Percentiles rank a stretch among this genome's conserved stretches.
Evolutionary conservation across 306 rosid genomes (phyloP).

Genomic region (Prinsepia uniflora): DNA sequence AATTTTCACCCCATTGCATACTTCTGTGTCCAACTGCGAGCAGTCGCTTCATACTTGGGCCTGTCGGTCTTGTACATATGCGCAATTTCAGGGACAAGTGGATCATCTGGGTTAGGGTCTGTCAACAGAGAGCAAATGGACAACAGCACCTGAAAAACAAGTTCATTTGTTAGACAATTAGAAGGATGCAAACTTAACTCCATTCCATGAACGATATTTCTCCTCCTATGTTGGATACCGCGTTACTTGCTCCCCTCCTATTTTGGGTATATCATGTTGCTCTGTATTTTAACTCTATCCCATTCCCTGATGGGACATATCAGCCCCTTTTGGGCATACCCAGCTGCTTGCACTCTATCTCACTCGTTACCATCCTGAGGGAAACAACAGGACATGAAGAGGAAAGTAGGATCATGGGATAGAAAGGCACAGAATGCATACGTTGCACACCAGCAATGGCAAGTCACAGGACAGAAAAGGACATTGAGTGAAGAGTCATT

Average conservation of each 20-base stretch:
- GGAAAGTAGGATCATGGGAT: background rate
- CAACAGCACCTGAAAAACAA: slow-evolving; percentile 58
- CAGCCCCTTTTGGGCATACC: background rate
- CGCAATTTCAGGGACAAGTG: slow-evolving; percentile 84
- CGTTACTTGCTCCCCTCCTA: background rate
- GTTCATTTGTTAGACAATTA: background rate
- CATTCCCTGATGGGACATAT: background rate
- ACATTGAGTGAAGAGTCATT: background rate
- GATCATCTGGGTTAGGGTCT: slow-evolving; percentile 88
- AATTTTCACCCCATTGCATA: slow-evolving; percentile 71
- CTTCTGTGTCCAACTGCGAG: slow-evolving; percentile 93
- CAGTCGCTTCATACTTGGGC: slow-evolving; percentile 78
- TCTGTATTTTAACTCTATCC: slow-evolving; percentile 1
- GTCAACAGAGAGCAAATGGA: slow-evolving; percentile 86
- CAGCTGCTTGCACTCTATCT: background rate
- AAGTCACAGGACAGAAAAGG: background rate
- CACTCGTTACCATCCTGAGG: background rate
- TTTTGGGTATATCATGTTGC: background rate
- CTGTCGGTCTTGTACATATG: slow-evolving; percentile 91
- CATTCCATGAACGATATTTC: background rate
- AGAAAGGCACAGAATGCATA: background rate
- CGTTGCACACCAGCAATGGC: background rate
- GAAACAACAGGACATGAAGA: background rate
- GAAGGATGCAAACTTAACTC: background rate
- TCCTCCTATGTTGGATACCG: background rate